Evolutionary conservation across 2,329 filamentous ascomycete species (phyloP), one percentile per base, ranked within the genome.

Genomic region (Fragosphaeria purpurea): DNA sequence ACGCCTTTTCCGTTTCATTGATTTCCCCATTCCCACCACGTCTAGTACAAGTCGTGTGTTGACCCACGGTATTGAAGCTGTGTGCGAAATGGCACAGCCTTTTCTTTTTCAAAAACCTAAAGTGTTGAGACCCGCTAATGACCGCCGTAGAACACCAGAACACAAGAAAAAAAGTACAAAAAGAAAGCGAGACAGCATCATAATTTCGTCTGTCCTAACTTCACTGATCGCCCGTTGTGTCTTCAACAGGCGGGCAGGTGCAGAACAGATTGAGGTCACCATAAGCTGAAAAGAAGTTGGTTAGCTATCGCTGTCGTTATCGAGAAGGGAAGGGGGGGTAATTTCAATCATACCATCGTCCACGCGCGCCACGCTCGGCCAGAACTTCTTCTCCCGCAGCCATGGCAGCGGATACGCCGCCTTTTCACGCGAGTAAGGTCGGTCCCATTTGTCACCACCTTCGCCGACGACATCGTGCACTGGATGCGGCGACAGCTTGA

Each of bases 311-410:
- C n/a, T n/a, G n/a, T n/a, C n/a, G n/a, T n/a, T n/a, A n/a, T n/a
- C n/a, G n/a, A n/a, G n/a, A n/a, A n/a, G n/a, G n/a, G n/a, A 37
- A 30, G 44, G 50, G 34, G 22, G 10, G 13, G 22, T 30, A 44
- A 41, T 13, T 47, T 74, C 85, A 75, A 68, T 91, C 87, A n/a
- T n/a, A n/a, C n/a, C 78, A 73, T 96, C 91, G 65, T 97, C 86
- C 22, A 96, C 74, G 65, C 91, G 78, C 6, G 85, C 88, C 11
- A 95, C 88, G 38, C 74, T 83, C 0, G 91, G 90, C 91, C 91
- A 97, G 71, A 96, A 96, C 75, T 97, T 97, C 84, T 94, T 96
- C 79, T 95, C 87, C 66, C 80, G 79, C 55, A 97, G 70, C 69
- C 80, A 95, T 0, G 82, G 74, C 55, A 95, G 65, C 13, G 91